Percentiles rank a stretch among this genome's conserved stretches.
Conservation (phyloP, 768 basidiomycete species). For the Termitomyces sp. region DNA sequence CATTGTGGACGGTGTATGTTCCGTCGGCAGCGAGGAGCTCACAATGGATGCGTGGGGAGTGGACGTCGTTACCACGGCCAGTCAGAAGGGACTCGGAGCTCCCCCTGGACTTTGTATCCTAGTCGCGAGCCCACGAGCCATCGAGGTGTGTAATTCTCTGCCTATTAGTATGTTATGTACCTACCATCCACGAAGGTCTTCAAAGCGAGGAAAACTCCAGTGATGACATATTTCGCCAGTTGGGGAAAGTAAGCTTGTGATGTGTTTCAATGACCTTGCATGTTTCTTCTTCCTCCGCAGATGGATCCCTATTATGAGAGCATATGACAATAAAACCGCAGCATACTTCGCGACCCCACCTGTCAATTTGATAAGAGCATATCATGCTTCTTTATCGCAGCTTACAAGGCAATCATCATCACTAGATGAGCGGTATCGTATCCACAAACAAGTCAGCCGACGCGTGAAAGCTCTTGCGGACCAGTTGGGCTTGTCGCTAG, state of each 20-base stretch:
- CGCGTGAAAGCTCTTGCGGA: slow-evolving; percentile 58
- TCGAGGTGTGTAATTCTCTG: slow-evolving; percentile 32
- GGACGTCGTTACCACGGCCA: slow-evolving; percentile 74
- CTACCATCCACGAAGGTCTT: slow-evolving; percentile 35
- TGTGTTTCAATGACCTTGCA: slow-evolving; percentile 5
- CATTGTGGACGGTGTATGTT: slow-evolving; percentile 83
- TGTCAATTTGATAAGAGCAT: slow-evolving; percentile 82
- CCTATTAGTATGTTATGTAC: background rate
- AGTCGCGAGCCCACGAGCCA: slow-evolving; percentile 65
- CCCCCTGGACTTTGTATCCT: slow-evolving; percentile 85
- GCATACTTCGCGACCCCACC: slow-evolving; percentile 90
- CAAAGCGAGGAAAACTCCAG: slow-evolving; percentile 51
- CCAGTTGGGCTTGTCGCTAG: slow-evolving; percentile 60
- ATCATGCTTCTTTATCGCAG: slow-evolving; percentile 65
- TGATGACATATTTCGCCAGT: slow-evolving; percentile 71
- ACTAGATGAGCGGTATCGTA: slow-evolving; percentile 63
- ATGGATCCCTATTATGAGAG: slow-evolving; percentile 84
- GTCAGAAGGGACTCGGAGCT: slow-evolving; percentile 82
- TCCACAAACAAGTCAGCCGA: slow-evolving; percentile 60
- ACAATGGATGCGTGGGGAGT: slow-evolving; percentile 84
- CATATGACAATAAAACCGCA: slow-evolving; percentile 68
- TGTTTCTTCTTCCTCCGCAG: slow-evolving; percentile 24
- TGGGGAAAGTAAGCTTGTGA: slow-evolving; percentile 59
- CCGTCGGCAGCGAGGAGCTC: slow-evolving; percentile 89
- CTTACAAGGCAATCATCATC: slow-evolving; percentile 55